A percentile compares a stretch with the other conserved stretches of the same genome.
phyloP scores from a whole-genome alignment of 805 yeast species.

The Groenewaldozyma salmanticensis region DNA sequence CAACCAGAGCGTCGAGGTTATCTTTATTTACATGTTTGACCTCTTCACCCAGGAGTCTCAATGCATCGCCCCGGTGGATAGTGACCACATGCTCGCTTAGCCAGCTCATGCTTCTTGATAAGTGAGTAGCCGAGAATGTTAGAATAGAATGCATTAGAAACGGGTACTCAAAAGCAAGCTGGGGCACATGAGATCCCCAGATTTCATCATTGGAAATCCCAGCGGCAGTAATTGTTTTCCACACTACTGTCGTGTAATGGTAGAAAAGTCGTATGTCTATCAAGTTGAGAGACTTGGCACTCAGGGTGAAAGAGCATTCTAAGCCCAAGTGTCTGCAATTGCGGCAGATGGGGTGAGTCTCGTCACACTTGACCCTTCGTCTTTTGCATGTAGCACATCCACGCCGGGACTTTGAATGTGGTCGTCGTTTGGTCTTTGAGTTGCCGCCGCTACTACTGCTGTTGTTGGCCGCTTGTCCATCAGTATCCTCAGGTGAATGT shows the following conservation, averaged over 20 bases:
- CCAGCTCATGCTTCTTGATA: conserved; percentile 67
- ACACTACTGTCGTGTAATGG: conserved; percentile 77
- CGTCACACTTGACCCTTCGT: conserved; percentile 91
- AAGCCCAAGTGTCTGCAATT: conserved; percentile 75
- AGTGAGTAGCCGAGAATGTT: conserved; percentile 88
- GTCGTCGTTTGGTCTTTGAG: conserved; percentile 50
- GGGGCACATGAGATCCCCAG: conserved; percentile 84
- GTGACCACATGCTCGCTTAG: conserved; percentile 31
- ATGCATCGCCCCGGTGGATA: conserved; percentile 74
- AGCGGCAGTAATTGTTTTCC: conserved; percentile 81
- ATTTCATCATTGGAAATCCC: conserved; percentile 79
- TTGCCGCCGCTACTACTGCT: neutral
- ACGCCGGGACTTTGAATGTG: conserved; percentile 77
- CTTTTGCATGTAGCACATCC: conserved; percentile 88
- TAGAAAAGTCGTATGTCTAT: conserved; percentile 75
- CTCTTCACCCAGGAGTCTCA: conserved; percentile 71
- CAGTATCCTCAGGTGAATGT: too few relatives aligned
- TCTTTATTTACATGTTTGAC: conserved; percentile 74
- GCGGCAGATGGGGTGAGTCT: conserved; percentile 63
- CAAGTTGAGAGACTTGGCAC: conserved; percentile 41
- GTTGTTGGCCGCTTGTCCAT: conserved; percentile 3
- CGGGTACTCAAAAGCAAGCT: conserved; percentile 78
- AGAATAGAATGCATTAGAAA: conserved; percentile 86
- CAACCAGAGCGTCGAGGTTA: conserved; percentile 80
- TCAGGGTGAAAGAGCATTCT: conserved; percentile 37